Evolutionary conservation across 805 yeast genomes (phyloP).

Genomic region (Brettanomyces custersianus): DNA sequence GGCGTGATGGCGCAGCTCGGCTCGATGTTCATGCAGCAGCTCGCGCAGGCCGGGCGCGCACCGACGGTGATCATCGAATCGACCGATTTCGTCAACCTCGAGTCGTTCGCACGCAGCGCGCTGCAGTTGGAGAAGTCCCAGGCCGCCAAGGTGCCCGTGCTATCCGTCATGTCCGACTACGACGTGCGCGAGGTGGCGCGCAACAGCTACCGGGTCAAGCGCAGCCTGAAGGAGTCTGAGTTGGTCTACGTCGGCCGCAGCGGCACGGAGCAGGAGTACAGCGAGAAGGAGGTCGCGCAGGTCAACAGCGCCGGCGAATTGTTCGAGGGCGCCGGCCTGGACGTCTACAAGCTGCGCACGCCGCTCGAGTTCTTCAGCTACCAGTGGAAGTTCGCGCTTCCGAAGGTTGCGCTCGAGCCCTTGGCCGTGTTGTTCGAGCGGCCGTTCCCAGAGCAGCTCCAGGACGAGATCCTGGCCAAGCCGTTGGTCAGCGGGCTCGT

Average conservation of each 20-base stretch:
- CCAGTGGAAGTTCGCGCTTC: constrained; percentile 82
- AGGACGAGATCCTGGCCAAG: constrained; percentile 67
- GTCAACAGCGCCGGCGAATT: constrained; percentile 29
- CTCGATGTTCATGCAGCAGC: constrained; percentile 25
- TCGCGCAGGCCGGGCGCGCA: constrained; percentile 9
- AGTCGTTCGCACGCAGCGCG: constrained; percentile 47
- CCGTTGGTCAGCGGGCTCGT: constrained; percentile 78
- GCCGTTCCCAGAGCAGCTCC: constrained; percentile 49
- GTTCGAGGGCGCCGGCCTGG: constrained; percentile 31
- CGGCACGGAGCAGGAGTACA: constrained; percentile 35
- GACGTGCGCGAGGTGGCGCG: constrained; percentile 38
- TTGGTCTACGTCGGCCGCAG: constrained; percentile 34
- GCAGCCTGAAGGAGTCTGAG: constrained; percentile 33
- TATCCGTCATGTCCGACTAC: constrained; percentile 54
- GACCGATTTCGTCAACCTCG: constrained; percentile 64
- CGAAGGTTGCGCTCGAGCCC: constrained; percentile 71
- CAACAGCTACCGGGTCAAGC: constrained; percentile 26
- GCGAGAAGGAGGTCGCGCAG: constrained; percentile 30
- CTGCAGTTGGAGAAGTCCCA: constrained; percentile 19
- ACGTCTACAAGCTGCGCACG: constrained; percentile 40
- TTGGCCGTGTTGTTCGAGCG: constrained; percentile 66
- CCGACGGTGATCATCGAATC: constrained; percentile 58
- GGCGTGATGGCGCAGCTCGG: constrained; percentile 29
- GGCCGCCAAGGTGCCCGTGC: constrained; percentile 26
- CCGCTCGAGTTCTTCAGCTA: constrained; percentile 55